These are phyloP conservation scores for Angomonas deanei DNA, from an alignment of 208 protist genomes.

Conservation along the genomic window DNA sequence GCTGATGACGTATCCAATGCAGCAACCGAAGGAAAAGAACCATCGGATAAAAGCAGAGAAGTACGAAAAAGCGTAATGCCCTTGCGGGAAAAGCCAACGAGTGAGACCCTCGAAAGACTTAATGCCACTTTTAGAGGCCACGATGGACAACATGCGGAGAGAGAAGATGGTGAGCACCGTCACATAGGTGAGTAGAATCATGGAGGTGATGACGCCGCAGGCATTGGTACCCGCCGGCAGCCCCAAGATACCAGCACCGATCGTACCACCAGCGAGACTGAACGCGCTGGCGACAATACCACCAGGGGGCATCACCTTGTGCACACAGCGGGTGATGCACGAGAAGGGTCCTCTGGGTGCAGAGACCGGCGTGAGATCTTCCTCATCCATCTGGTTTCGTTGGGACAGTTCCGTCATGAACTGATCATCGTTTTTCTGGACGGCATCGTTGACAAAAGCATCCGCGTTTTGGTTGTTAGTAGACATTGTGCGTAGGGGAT, in stretches of 20 bases:
- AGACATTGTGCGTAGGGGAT: neutral
- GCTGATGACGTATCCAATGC: conserved; percentile 12
- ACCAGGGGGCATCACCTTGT: conserved; percentile 9
- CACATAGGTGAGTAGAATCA: conserved; percentile 13
- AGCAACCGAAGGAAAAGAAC: conserved; percentile 7
- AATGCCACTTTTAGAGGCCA: conserved; percentile 5
- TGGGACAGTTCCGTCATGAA: neutral
- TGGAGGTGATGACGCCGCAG: conserved; percentile 14
- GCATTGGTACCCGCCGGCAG: conserved; percentile 21
- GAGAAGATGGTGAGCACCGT: conserved; percentile 26
- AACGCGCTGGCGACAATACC: conserved; percentile 11
- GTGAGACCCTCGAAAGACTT: conserved; percentile 19
- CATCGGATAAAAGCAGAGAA: conserved; percentile 5
- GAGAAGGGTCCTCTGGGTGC: neutral
- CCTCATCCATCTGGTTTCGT: neutral
- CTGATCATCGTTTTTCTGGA: neutral
- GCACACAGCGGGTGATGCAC: neutral
- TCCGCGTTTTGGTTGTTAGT: neutral
- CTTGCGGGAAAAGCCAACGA: conserved; percentile 6
- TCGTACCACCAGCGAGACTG: conserved; percentile 7
- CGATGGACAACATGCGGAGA: conserved; percentile 16
- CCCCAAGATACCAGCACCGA: conserved; percentile 17
- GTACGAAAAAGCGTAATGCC: conserved; percentile 7
- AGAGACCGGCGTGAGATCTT: neutral
- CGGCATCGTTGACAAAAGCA: neutral